Evolutionary conservation across 768 basidiomycete genomes (phyloP), one percentile per base, ranked within the genome.

Genomic region (Basidioascus undulatus): DNA sequence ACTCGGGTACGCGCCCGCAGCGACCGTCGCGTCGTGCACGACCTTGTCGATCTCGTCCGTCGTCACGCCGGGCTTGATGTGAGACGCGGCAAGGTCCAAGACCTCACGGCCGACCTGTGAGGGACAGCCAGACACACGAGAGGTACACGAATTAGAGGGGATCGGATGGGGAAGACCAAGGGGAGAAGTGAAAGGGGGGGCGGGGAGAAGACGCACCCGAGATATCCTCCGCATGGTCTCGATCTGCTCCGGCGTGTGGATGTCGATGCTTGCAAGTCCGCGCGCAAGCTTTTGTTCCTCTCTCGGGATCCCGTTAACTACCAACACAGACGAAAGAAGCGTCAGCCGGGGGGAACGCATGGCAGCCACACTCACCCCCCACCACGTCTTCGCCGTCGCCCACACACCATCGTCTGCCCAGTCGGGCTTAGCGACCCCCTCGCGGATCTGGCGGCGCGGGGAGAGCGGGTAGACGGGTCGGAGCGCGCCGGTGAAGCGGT

Each of bases 1-100:
- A 21, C 81, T 86, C 1, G 92, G 92, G 60, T 98, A 98, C 19
- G 81, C 71, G 49, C 82, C 74, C 39, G 87, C 67, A 60, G 87
- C 76, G 47, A 96, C 74, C 48, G 67, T 77, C 15, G 79, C 92
- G 48, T 81, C 70, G 60, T 98, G 92, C 12, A 89, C 84, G 47
- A 94, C 74, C 43, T 71, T 72, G 59, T 98, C 92, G 21, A 98
- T 67, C 54, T 86, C 82, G 54, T 96, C 86, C 2, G 92, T 94
- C 10, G 89, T 92, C 30, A 92, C 70, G 27, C 89, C 92, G n/a
- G 86, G 81, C 32, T 68, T 65, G 45, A 96, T 63, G 52, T 74
- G 69, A 0, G 86, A 70, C 1, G 87, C 89, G 15, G 81, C 76
- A 42, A 81, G 65, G 57, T 96, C 87, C 18, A 98, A 68, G n/a